Evolutionary conservation across 2,329 filamentous ascomycete genomes (phyloP).

Genomic region (Aquanectria penicillioides): DNA sequence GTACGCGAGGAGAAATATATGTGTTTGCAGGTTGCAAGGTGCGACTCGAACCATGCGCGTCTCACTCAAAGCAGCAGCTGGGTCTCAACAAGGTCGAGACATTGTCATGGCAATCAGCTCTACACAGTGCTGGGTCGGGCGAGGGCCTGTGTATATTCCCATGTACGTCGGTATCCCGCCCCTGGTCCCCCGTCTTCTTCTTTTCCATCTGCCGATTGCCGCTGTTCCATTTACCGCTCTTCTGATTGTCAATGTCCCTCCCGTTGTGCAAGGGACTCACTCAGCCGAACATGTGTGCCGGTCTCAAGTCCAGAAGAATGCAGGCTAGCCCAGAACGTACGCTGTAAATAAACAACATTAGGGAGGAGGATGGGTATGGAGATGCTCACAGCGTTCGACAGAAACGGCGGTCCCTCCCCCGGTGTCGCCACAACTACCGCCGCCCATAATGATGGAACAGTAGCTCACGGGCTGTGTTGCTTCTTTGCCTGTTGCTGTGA

Average conservation of each 20-base stretch:
- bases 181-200: not conserved
- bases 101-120: not conserved
- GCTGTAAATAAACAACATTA: not conserved
- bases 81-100: constrained; percentile 27
- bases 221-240: constrained; percentile 3
- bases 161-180: not conserved
- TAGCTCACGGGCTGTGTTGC: not conserved
- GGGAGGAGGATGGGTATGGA: not conserved
- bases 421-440: not conserved
- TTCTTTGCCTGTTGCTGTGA: not conserved
- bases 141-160: no score
- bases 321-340: not conserved
- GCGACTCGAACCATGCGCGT: constrained; percentile 30
- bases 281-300: not conserved
- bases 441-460: not conserved
- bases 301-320: not conserved
- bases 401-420: not conserved
- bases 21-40: no score
- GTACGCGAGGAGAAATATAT: no score
- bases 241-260: constrained; percentile 2
- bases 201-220: constrained; percentile 1
- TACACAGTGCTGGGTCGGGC: no score
- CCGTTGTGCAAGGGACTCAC: constrained; percentile 1
- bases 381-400: not conserved
- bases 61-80: constrained; percentile 26